Base-by-base conservation (phyloP, 1,284 basidiomycete genomes). In the Melampsora americana region DNA sequence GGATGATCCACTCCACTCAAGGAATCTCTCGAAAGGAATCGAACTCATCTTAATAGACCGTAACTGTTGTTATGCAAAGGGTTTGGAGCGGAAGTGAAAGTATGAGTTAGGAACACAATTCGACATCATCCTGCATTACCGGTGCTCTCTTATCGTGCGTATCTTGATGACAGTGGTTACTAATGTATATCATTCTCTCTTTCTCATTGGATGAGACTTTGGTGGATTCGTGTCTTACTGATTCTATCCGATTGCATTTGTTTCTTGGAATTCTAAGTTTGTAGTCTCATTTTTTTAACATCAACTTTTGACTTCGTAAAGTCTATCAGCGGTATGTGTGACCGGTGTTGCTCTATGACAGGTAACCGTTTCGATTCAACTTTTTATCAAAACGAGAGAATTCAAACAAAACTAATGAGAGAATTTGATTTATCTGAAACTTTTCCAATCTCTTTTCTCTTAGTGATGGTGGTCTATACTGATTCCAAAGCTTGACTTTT, bases 131-230 rank as follows among this genome's bases (percentile, higher is more conserved):
- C 83, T 88, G 89, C 90, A 46, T 86, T 90, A 11, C 89, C 95
- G 42, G 91, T 98, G 79, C 79, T 91, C 77, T 92, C 90, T 81
- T 99, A 99, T 84, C 99, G 96, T 82, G 80, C 90, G 92, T 56
- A 97, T 99, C 80, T 86, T 94, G 75, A 99, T 99, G 96, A 99
- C 96, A 0, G 88, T 99, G 65, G 89, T 97, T 78, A 98, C 98
- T 87, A 98, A 99, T 87, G 93, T 93, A 78, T 62, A 86, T 82
- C 14, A 23, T 12, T 12, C 20, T 64, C 18, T 59, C 9, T 35
- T 64, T 18, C 26, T 56, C n/a, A 5, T 30, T 48, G 66, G 23
- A 28, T 9, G 9, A n/a, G 7, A n/a, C n/a, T 66, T 42, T n/a
- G n/a, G n/a, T n/a, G n/a, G 23, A 12, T 32, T n/a, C 66, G 59